These are phyloP conservation scores for Aspergillus awamori DNA, from an alignment of 2,329 filamentous ascomycete species.

Conservation along the genomic window DNA sequence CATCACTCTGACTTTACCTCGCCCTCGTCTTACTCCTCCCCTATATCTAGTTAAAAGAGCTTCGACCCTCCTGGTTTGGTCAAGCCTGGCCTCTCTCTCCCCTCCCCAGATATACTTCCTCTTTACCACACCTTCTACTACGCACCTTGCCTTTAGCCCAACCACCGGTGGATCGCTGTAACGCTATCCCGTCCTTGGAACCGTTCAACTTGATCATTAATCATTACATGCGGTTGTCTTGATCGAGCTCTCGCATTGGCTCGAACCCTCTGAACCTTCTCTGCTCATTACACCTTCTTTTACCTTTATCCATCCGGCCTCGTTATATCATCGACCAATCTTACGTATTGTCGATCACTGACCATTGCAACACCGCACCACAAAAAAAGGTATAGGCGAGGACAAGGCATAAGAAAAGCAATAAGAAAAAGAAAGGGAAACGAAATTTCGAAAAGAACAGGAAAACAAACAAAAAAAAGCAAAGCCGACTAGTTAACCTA, in stretches of 20 bases:
- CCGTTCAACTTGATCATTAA: conserved; percentile 14
- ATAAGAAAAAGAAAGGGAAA: conserved; percentile 2
- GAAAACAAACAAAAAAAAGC: conserved; percentile 14
- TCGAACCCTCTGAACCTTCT: not conserved
- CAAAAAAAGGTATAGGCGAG: conserved; percentile 12
- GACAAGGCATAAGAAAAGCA: conserved; percentile 13
- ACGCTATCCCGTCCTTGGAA: conserved; percentile 10
- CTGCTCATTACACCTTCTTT: conserved; percentile 2
- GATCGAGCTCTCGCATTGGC: conserved; percentile 4
- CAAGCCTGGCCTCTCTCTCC: not conserved
- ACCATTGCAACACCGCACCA: conserved; percentile 16
- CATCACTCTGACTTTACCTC: conserved; percentile 3
- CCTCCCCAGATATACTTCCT: not conserved
- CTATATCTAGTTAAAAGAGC: conserved; percentile 3
- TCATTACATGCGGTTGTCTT: conserved; percentile 8
- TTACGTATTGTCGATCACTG: conserved; percentile 16
- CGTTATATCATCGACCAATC: conserved; percentile 22
- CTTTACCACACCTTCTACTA: not conserved
- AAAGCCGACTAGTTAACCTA: conserved; percentile 10
- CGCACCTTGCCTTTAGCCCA: not conserved
- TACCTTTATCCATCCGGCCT: conserved; percentile 7
- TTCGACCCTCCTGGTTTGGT: not conserved
- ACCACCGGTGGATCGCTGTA: conserved; percentile 12
- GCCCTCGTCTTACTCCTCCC: not conserved
- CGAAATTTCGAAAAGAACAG: conserved; percentile 1